These are phyloP conservation scores for Podaxis rugospora DNA, from an alignment of 768 basidiomycete genomes.

Conservation along the genomic window DNA sequence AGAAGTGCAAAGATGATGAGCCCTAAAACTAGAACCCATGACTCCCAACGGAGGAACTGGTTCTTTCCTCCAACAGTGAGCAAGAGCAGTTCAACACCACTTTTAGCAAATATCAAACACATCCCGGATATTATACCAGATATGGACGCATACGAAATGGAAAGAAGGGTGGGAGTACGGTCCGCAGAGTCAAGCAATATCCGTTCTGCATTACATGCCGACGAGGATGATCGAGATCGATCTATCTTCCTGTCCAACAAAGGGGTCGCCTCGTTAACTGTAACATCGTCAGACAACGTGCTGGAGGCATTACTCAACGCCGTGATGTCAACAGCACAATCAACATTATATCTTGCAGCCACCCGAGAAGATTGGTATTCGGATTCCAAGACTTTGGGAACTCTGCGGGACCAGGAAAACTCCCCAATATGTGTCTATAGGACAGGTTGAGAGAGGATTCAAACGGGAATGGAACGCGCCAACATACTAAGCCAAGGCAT, in stretches of 20 bases:
- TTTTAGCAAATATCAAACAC: conserved; percentile 92
- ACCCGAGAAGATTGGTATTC: conserved; percentile 24
- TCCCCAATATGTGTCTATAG: conserved; percentile 69
- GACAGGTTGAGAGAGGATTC: background rate
- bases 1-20: conserved; percentile 71
- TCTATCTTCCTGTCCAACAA: conserved; percentile 38
- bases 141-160: conserved; percentile 81
- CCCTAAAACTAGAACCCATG: conserved; percentile 75
- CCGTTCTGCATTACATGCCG: conserved; percentile 12
- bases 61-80: conserved; percentile 72
- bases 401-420: conserved; percentile 48
- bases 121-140: conserved; percentile 89
- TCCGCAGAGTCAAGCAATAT: conserved; percentile 22
- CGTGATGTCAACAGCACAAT: conserved; percentile 35
- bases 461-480: background rate
- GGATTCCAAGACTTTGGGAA: conserved; percentile 20
- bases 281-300: background rate
- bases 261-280: conserved; percentile 38
- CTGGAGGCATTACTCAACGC: conserved; percentile 26
- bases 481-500: conserved; percentile 60
- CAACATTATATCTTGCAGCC: conserved; percentile 29
- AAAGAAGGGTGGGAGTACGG: conserved; percentile 58
- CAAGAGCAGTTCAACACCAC: conserved; percentile 84
- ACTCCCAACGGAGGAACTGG: conserved; percentile 81
- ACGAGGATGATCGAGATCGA: conserved; percentile 6